Evolutionary conservation across 176 grass and related monocot genomes (phyloP), one percentile per base, ranked within the genome.

Genomic region (Lolium multiflorum): DNA sequence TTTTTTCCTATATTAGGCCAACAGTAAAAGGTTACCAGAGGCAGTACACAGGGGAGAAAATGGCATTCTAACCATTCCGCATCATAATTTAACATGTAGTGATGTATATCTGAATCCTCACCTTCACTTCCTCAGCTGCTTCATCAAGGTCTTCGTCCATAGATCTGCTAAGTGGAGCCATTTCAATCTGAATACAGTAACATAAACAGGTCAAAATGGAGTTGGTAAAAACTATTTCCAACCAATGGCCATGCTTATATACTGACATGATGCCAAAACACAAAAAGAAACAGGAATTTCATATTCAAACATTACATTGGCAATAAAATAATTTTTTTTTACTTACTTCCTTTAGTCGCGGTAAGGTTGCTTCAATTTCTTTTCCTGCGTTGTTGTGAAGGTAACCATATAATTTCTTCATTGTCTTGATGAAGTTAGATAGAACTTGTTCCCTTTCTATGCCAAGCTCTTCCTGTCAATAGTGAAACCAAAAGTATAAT

Each of bases 361-460:
- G 94, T 86, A 94, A 79, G 60, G 93, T 89, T 82, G 88, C 86
- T 91, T 94, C 88, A 26, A 89, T 95, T 85, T 98, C 70, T 84
- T 92, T 94, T 35, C 92, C 89, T 64, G 88, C 83, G 28, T 89
- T 81, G 48, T 87, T 91, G 50, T 96, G 64, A 52, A 96, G 97
- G 56, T 91, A 87, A 49, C 47, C 44, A 31, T 96, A 96, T 11
- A 98, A 87, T 38, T 88, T 98, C 82, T 92, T 98, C 90, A 98
- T 92, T 73, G 93, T 89, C 82, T 98, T 98, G 24, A 98, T 93
- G 78, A 98, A 98, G 61, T 89, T 85, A 11, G 97, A 96, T 49
- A 96, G 87, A 70, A 98, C 90, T 71, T 98, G 97, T 67, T 94
- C 94, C 71, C 93, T 94, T 94, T 96, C 91, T 90, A 98, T 89